phyloP scores from a whole-genome alignment of 2,329 filamentous ascomycete genomes.

The Westerdykella ornata region DNA sequence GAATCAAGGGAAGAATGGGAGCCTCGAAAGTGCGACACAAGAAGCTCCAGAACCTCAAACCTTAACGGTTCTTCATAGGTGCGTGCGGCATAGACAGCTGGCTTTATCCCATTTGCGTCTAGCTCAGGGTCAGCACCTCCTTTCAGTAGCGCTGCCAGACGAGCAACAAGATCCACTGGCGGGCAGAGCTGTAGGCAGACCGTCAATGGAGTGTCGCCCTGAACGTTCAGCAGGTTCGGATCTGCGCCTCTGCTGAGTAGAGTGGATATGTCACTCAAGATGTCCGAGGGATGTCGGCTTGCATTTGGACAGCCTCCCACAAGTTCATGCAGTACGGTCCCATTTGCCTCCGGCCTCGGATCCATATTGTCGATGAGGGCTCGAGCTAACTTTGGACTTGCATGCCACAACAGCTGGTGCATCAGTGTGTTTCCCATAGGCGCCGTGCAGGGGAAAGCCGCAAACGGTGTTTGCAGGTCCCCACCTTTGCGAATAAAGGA shows the following conservation, averaged over 20 bases:
- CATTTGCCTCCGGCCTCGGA: slow-evolving; percentile 9
- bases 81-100: slow-evolving; percentile 23
- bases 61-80: slow-evolving; percentile 22
- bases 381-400: slow-evolving; percentile 19
- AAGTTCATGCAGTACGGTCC: slow-evolving; percentile 24
- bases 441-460: slow-evolving; percentile 19
- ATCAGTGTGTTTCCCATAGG: slow-evolving; percentile 16
- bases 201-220: slow-evolving; percentile 18
- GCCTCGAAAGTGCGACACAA: slow-evolving; percentile 22
- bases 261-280: slow-evolving; percentile 25
- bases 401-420: slow-evolving; percentile 32
- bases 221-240: slow-evolving; percentile 16
- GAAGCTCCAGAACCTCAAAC: slow-evolving; percentile 18
- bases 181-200: slow-evolving; percentile 24
- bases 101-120: slow-evolving; percentile 15
- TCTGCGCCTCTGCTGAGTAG: slow-evolving; percentile 23
- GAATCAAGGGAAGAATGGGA: slow-evolving; percentile 7
- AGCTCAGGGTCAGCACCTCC: slow-evolving; percentile 28
- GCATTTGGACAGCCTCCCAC: slow-evolving; percentile 25
- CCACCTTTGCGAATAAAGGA: slow-evolving; percentile 23
- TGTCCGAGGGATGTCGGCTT: slow-evolving; percentile 27
- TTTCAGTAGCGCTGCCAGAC: slow-evolving; percentile 22
- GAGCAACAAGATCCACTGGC: slow-evolving; percentile 21
- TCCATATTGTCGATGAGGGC: slow-evolving; percentile 19
- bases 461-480: slow-evolving; percentile 16